These are phyloP conservation scores for Claviceps sp. DNA, from an alignment of 2,329 filamentous ascomycete species.

Conservation along the genomic window DNA sequence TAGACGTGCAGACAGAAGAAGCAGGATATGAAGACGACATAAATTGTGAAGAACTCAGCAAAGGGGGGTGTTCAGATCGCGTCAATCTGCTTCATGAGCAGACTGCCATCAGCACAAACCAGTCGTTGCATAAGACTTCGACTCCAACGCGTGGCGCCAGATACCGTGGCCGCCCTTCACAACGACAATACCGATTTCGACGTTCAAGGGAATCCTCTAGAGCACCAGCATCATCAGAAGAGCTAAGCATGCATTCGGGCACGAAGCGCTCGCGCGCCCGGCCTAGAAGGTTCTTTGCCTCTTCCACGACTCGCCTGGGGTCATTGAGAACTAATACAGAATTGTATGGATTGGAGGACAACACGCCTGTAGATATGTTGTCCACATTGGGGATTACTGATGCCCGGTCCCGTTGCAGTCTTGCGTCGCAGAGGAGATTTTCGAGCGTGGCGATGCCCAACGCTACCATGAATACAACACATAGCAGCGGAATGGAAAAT, in stretches of 20 bases:
- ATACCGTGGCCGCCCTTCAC: constrained; percentile 20
- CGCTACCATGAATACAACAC: background rate
- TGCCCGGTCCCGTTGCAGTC: background rate
- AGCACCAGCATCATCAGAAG: background rate
- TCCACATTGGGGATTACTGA: background rate
- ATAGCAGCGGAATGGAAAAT: background rate
- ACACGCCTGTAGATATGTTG: background rate
- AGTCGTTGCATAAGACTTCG: background rate
- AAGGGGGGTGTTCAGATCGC: constrained; percentile 6
- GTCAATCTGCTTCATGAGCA: background rate
- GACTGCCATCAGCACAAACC: background rate
- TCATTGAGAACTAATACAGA: background rate
- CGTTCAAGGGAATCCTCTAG: background rate
- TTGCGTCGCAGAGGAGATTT: background rate
- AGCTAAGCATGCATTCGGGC: background rate
- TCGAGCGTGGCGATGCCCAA: background rate
- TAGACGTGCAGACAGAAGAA: constrained; percentile 16
- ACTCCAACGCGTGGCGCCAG: constrained; percentile 5
- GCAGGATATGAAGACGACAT: constrained; percentile 1
- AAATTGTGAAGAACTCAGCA: background rate
- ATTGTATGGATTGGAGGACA: background rate
- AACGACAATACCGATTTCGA: constrained; percentile 10
- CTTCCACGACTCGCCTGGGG: background rate
- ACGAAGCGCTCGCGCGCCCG: constrained; percentile 15
- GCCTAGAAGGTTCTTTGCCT: constrained; percentile 11